phyloP scores from a whole-genome alignment of 352 stramenopile species.

The Pythium phragmitis region DNA sequence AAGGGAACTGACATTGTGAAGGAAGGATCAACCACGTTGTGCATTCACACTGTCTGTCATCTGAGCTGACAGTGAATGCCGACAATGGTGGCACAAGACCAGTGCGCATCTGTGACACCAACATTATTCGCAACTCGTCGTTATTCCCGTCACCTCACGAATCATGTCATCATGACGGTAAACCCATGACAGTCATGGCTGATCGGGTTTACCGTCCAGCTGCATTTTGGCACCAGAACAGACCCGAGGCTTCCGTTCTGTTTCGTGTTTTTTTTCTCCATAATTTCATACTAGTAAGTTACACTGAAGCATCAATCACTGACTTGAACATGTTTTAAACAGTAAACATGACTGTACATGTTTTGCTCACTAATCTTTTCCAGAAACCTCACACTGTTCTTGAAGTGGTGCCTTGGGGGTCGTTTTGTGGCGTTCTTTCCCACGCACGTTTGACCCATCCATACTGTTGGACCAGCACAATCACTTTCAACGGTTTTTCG shows the following conservation, averaged over 20 bases:
- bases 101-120: conserved; percentile 3
- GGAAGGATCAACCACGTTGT: not conserved
- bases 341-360: not conserved
- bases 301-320: not conserved
- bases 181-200: not conserved
- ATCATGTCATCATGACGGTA: not conserved
- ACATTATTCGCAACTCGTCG: not conserved
- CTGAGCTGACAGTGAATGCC: not conserved
- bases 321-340: conserved; percentile 1
- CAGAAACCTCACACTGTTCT: not conserved
- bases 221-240: conserved; percentile 3
- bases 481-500: not conserved
- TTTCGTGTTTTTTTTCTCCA: not conserved
- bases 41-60: not conserved
- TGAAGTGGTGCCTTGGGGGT: conserved; percentile 3
- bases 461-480: conserved; percentile 4
- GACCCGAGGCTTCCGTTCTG: not conserved
- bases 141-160: not conserved
- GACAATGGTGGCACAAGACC: not conserved
- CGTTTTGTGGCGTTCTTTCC: conserved; percentile 1
- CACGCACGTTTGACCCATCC: conserved; percentile 15
- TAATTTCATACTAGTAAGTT: too few species aligned
- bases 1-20: too few species aligned
- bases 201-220: not conserved
- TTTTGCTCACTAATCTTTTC: conserved; percentile 6